These are phyloP conservation scores for Fistulinella prunicolor DNA, from an alignment of 768 basidiomycete species.

Conservation along the genomic window DNA sequence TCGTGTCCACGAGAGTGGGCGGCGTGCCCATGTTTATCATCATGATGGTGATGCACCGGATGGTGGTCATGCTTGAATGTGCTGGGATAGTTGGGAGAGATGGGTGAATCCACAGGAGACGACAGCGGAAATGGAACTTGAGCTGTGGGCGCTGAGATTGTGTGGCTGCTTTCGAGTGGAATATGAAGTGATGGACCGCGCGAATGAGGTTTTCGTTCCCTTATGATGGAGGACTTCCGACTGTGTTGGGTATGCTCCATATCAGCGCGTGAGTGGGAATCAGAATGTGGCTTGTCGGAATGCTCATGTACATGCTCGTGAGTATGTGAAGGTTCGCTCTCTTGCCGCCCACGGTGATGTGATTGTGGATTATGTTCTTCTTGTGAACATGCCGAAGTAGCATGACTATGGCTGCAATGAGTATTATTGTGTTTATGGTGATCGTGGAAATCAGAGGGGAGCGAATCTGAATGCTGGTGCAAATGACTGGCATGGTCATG, in stretches of 20 bases:
- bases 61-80: constrained; percentile 50
- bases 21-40: constrained; percentile 39
- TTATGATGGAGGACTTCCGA: constrained; percentile 17
- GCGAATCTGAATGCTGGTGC: constrained; percentile 14
- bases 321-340: constrained; percentile 22
- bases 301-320: constrained; percentile 30
- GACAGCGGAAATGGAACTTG: constrained; percentile 27
- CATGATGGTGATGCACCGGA: constrained; percentile 25
- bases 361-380: constrained; percentile 24
- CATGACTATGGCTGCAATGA: constrained; percentile 20
- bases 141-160: constrained; percentile 17
- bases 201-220: constrained; percentile 37
- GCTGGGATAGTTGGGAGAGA: constrained; percentile 62
- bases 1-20: constrained; percentile 52
- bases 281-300: constrained; percentile 19
- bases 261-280: constrained; percentile 9
- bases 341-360: constrained; percentile 23
- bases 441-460: constrained; percentile 9
- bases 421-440: constrained; percentile 7
- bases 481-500: constrained; percentile 18
- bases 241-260: constrained; percentile 6
- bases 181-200: constrained; percentile 41
- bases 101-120: constrained; percentile 43
- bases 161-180: constrained; percentile 22
- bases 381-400: constrained; percentile 6